phyloP scores from a whole-genome alignment of 352 stramenopile species.

The Phytophthora sansomeana region DNA sequence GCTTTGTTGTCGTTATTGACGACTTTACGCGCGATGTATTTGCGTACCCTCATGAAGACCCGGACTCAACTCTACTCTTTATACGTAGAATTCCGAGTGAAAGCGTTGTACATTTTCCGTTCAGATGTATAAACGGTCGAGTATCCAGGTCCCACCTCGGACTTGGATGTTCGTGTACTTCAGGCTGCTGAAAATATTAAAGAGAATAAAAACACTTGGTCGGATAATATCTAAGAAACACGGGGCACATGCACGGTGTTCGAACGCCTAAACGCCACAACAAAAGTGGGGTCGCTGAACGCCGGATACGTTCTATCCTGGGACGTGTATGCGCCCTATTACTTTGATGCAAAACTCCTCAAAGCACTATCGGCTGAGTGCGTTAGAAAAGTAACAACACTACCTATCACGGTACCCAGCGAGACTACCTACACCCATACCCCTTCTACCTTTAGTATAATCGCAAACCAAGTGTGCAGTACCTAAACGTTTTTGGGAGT shows the following conservation, averaged over 20 bases:
- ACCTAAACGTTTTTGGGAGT: slow-evolving; percentile 7
- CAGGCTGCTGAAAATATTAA: slow-evolving; percentile 12
- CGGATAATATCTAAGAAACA: slow-evolving; percentile 18
- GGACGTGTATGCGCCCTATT: slow-evolving; percentile 8
- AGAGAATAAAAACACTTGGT: slow-evolving; percentile 20
- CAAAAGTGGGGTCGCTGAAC: slow-evolving; percentile 23
- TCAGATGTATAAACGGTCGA: neutral
- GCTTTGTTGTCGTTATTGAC: slow-evolving; percentile 17
- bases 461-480: slow-evolving; percentile 1
- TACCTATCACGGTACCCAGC: slow-evolving; percentile 8
- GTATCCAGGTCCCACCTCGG: neutral
- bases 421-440: neutral
- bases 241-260: slow-evolving; percentile 25
- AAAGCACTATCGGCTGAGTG: slow-evolving; percentile 14
- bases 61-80: slow-evolving; percentile 19
- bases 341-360: neutral
- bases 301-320: slow-evolving; percentile 22
- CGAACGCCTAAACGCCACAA: slow-evolving; percentile 19
- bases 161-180: slow-evolving; percentile 3
- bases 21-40: slow-evolving; percentile 6
- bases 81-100: slow-evolving; percentile 18
- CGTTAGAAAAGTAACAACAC: slow-evolving; percentile 13
- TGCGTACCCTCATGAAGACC: slow-evolving; percentile 15
- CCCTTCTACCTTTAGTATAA: slow-evolving; percentile 10
- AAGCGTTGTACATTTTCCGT: slow-evolving; percentile 3